These are phyloP conservation scores for Cryptococcus amylolentus DNA, from an alignment of 1,284 basidiomycete species.

Conservation along the genomic window DNA sequence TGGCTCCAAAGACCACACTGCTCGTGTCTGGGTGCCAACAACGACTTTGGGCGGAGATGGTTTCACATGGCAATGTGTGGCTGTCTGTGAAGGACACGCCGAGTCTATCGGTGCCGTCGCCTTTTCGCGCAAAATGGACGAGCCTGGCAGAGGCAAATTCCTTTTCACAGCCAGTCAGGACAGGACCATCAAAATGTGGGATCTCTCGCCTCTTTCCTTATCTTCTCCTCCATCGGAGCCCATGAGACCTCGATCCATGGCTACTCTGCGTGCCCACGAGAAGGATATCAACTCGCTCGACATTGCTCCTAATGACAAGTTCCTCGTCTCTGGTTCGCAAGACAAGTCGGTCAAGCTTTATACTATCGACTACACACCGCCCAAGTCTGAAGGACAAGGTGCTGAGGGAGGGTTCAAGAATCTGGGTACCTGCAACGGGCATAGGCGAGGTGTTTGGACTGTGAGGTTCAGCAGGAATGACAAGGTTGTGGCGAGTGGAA, in stretches of 20 bases:
- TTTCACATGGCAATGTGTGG: slow-evolving; percentile 69
- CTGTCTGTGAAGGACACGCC: slow-evolving; percentile 86
- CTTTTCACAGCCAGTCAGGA: slow-evolving; percentile 95
- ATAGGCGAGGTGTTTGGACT: slow-evolving; percentile 94
- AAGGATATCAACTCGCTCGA: slow-evolving; percentile 99
- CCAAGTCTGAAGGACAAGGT: slow-evolving; percentile 24
- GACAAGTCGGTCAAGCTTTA: slow-evolving; percentile 93
- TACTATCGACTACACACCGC: slow-evolving; percentile 61
- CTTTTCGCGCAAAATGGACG: slow-evolving; percentile 58
- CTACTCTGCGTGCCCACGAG: slow-evolving; percentile 91
- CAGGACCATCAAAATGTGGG: slow-evolving; percentile 98
- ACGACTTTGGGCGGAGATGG: slow-evolving; percentile 48
- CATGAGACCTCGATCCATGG: slow-evolving; percentile 67
- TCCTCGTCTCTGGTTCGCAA: slow-evolving; percentile 92
- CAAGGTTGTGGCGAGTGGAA: slow-evolving; percentile 82
- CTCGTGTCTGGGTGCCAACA: slow-evolving; percentile 73
- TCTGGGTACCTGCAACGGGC: slow-evolving; percentile 88
- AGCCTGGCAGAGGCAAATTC: slow-evolving; percentile 52
- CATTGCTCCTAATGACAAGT: slow-evolving; percentile 80
- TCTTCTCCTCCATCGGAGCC: slow-evolving; percentile 19
- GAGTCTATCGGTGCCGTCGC: slow-evolving; percentile 91
- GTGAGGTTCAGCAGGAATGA: slow-evolving; percentile 83
- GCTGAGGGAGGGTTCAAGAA: slow-evolving; percentile 58
- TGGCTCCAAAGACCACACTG: slow-evolving; percentile 88
- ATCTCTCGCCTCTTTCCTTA: slow-evolving; percentile 57